A percentile compares a stretch with the other conserved stretches of the same genome.
Conservation (phyloP, 2,329 filamentous ascomycete genomes). For the Trichoderma lentiforme region DNA sequence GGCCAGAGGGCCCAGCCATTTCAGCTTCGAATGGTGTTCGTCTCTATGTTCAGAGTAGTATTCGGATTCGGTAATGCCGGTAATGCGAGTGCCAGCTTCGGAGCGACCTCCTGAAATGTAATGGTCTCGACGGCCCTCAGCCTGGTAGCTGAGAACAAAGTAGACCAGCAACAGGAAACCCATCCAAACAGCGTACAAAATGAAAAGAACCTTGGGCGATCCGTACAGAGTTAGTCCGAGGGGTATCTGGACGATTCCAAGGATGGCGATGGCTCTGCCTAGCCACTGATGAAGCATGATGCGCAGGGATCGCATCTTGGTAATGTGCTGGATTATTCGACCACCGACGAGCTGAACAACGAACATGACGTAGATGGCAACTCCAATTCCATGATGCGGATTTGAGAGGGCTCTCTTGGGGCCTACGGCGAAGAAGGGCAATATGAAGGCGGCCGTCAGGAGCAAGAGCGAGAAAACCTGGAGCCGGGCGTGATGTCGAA, state of each 20-base stretch:
- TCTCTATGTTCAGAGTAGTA: conserved; percentile 36
- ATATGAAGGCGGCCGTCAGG: conserved; percentile 66
- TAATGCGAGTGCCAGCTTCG: conserved; percentile 41
- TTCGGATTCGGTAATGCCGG: conserved; percentile 40
- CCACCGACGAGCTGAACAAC: conserved; percentile 69
- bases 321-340: conserved; percentile 55
- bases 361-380: conserved; percentile 72
- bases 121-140: conserved; percentile 54
- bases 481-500: conserved; percentile 70
- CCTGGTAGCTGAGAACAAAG: conserved; percentile 73
- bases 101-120: conserved; percentile 58
- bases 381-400: conserved; percentile 79
- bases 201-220: conserved; percentile 78
- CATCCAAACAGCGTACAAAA: conserved; percentile 79
- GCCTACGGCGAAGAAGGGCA: conserved; percentile 77
- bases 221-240: conserved; percentile 90
- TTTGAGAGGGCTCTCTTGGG: conserved; percentile 69
- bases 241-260: conserved; percentile 84
- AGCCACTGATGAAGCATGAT: conserved; percentile 82
- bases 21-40: conserved; percentile 30
- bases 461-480: conserved; percentile 67
- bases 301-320: conserved; percentile 47
- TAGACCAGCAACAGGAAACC: conserved; percentile 69
- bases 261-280: conserved; percentile 70
- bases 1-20: conserved; percentile 52